Evolutionary conservation across 306 rosid species (phyloP).

Genomic region (Medicago arabica): DNA sequence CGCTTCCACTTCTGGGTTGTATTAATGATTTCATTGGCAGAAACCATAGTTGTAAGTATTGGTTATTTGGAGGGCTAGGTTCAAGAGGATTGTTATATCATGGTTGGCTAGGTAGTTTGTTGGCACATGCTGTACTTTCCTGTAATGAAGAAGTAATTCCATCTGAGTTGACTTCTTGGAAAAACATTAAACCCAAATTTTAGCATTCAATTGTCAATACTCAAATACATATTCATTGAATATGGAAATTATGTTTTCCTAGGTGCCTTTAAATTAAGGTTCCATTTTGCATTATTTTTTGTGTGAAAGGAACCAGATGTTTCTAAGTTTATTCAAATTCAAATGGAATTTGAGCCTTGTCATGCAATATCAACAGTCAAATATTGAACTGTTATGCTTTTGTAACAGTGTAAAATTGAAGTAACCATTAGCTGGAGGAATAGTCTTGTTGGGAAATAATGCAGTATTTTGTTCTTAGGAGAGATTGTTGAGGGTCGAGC

Average conservation of each 20-base stretch:
- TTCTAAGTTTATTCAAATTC: not conserved
- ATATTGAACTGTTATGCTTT: not conserved
- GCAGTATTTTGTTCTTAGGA: not conserved
- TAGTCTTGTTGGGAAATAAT: not conserved
- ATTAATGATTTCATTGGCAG: constrained; percentile 60
- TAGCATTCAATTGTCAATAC: constrained; percentile 16
- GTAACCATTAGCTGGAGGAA: not conserved
- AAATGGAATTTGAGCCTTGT: not conserved
- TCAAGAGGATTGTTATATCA: constrained; percentile 93
- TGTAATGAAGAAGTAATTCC: constrained; percentile 72
- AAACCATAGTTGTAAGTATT: constrained; percentile 58
- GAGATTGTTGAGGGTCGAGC: not conserved
- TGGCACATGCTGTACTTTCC: constrained; percentile 76
- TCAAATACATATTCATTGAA: not conserved
- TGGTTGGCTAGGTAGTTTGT: constrained; percentile 87
- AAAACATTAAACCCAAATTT: constrained; percentile 37
- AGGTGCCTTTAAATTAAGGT: not conserved
- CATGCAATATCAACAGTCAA: not conserved
- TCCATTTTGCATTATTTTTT: not conserved
- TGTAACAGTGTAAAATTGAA: not conserved
- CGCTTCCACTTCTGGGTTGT: constrained; percentile 90
- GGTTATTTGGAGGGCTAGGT: constrained; percentile 95
- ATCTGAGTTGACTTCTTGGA: constrained; percentile 81
- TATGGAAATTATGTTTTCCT: not conserved
- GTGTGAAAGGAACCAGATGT: not conserved